Evolutionary conservation across 495 filamentous ascomycete species (phyloP), one percentile per base, ranked within the genome.

Genomic region (Trichodelitschia bisporula): DNA sequence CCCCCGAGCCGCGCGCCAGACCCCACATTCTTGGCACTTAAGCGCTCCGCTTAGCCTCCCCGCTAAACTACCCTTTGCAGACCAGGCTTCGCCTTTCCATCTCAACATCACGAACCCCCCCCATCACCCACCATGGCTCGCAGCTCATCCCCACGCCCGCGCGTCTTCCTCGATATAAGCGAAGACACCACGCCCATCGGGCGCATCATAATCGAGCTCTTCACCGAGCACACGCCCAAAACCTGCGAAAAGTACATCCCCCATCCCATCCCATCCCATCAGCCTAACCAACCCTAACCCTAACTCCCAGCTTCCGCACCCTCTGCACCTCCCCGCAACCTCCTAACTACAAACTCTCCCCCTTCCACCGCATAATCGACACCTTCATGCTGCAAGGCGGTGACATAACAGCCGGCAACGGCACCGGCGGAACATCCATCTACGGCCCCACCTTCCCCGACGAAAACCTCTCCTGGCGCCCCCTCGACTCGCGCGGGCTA

Each of bases 191-290:
- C n/a, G 40, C 68, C 79, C 14, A 64, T 97, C 15, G 89, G 89
- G 34, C 71, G 84, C 18, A 69, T 97, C 38, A 86, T 82, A 42
- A 83, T 97, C 48, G 78, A 93, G 51, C 72, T 97, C 36, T 93
- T 83, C 59, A 67, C 72, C 25, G 61, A 86, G 45, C 55, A 69
- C 4, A 76, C 77, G 0, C 89, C 86, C 18, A 66, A 69, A 36
- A 95, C 86, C 4, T 79, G 83, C 12, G 86, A 93, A 53, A 95
- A 97, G n/a, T n/a, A n/a, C n/a, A n/a, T n/a, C n/a, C n/a, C n/a
- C n/a, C n/a, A n/a, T n/a, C n/a, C n/a, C n/a, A n/a, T n/a, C n/a
- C n/a, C n/a, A n/a, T n/a, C n/a, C n/a, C n/a, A n/a, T n/a, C n/a
- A n/a, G n/a, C n/a, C n/a, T n/a, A n/a, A n/a, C n/a, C n/a, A n/a